These are phyloP conservation scores for Rhododendron vialii DNA, from an alignment of 148 eudicot genomes.

Conservation along the genomic window DNA sequence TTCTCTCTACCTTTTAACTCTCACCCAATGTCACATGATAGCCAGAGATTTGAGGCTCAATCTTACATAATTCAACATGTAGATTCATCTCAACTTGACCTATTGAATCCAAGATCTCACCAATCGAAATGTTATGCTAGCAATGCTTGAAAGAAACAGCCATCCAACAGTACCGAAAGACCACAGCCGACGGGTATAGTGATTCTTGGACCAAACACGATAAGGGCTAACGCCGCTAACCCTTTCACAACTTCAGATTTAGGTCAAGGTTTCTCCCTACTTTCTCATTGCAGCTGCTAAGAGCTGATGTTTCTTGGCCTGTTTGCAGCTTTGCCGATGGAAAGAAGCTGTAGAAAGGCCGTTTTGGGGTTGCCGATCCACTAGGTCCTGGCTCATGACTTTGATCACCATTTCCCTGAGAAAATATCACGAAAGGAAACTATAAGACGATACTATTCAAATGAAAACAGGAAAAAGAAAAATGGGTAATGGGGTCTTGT, in stretches of 20 bases:
- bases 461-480: neutral
- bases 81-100: neutral
- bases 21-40: neutral
- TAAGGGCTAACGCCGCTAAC: neutral
- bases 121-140: too few relatives aligned
- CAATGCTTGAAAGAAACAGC: neutral
- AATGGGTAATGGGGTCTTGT: neutral
- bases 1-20: neutral
- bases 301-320: constrained; percentile 11
- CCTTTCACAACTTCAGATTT: constrained; percentile 29
- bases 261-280: constrained; percentile 37
- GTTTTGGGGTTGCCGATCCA: constrained; percentile 18
- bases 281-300: constrained; percentile 18
- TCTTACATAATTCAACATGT: neutral
- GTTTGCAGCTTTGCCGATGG: constrained; percentile 18
- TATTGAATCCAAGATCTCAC: neutral
- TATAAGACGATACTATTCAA: neutral
- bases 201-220: neutral
- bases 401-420: constrained; percentile 25
- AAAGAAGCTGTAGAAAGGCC: constrained; percentile 32
- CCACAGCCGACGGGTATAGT: neutral
- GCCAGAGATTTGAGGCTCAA: constrained; percentile 1
- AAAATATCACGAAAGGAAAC: neutral
- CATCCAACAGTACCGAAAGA: neutral
- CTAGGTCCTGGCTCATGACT: constrained; percentile 9